phyloP scores from a whole-genome alignment of 345 rosid species.

The Luvunga scandens region DNA sequence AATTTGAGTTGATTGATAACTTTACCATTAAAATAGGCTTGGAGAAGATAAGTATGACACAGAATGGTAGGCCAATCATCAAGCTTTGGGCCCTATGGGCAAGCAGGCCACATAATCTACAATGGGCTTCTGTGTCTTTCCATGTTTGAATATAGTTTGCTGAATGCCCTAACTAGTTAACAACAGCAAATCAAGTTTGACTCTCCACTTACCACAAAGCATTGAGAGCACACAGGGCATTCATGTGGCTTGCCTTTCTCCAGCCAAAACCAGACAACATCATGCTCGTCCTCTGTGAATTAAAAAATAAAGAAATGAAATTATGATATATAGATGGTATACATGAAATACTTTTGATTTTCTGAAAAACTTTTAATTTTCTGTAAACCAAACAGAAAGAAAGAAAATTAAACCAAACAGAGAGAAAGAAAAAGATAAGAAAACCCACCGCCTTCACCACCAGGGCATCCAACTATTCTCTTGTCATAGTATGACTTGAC shows the following conservation, averaged over 20 bases:
- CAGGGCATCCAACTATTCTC: constrained; percentile 91
- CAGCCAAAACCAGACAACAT: constrained; percentile 98
- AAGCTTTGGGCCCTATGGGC: not conserved
- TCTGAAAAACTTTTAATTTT: too few species aligned
- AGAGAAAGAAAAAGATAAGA: not conserved
- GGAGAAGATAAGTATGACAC: not conserved
- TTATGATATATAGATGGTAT: not conserved
- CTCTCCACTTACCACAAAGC: constrained; percentile 69
- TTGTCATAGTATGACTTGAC: constrained; percentile 66
- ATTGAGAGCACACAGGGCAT: constrained; percentile 84
- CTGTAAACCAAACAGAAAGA: too few species aligned
- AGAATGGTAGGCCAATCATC: not conserved
- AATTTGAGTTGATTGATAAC: not conserved
- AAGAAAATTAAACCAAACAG: too few species aligned
- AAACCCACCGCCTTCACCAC: constrained; percentile 76
- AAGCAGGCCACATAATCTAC: not conserved
- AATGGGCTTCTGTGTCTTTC: not conserved
- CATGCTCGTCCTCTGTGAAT: constrained; percentile 84
- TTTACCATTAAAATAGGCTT: not conserved
- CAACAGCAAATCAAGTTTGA: constrained; percentile 6
- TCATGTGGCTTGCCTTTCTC: constrained; percentile 79
- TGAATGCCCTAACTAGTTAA: not conserved
- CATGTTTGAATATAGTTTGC: not conserved
- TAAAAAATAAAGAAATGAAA: not conserved
- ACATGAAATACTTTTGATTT: not conserved